A percentile compares a stretch with the other conserved stretches of the same genome.
phyloP scores from a whole-genome alignment of 768 basidiomycete genomes.

The Pleurotus eryngii region DNA sequence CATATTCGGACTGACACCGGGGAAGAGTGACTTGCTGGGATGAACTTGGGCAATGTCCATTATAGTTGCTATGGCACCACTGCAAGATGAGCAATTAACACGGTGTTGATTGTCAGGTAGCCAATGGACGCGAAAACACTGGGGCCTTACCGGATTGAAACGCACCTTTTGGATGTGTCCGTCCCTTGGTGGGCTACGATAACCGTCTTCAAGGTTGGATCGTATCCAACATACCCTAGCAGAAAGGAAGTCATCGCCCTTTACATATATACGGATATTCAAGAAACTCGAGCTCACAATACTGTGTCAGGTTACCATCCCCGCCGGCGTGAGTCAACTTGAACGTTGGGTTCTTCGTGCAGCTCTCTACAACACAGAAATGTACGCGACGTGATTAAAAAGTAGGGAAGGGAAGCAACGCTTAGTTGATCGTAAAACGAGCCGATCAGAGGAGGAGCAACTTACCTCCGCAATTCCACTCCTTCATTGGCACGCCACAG shows the following conservation, averaged over 20 bases:
- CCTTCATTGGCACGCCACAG: background rate
- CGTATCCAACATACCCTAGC: constrained; percentile 25
- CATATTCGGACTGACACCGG: constrained; percentile 36
- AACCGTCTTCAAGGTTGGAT: constrained; percentile 30
- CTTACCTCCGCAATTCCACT: constrained; percentile 11
- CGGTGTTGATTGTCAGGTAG: background rate
- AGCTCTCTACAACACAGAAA: background rate
- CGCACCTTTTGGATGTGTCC: constrained; percentile 31
- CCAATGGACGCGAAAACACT: background rate
- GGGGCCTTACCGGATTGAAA: background rate
- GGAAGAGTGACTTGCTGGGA: constrained; percentile 39
- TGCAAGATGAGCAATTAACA: constrained; percentile 10
- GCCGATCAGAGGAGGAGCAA: background rate
- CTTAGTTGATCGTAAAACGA: too few relatives aligned
- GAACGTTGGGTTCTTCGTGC: constrained; percentile 15
- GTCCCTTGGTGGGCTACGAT: constrained; percentile 45
- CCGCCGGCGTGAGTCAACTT: constrained; percentile 44
- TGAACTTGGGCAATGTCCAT: constrained; percentile 24
- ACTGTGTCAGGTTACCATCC: constrained; percentile 33
- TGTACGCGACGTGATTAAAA: background rate
- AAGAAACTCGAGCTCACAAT: constrained; percentile 25
- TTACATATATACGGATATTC: too few relatives aligned
- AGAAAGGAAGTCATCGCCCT: too few relatives aligned
- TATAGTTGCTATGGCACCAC: constrained; percentile 37
- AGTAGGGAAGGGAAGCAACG: background rate